Evolutionary conservation across 495 filamentous ascomycete genomes (phyloP).

Genomic region (Tuber aestivum): DNA sequence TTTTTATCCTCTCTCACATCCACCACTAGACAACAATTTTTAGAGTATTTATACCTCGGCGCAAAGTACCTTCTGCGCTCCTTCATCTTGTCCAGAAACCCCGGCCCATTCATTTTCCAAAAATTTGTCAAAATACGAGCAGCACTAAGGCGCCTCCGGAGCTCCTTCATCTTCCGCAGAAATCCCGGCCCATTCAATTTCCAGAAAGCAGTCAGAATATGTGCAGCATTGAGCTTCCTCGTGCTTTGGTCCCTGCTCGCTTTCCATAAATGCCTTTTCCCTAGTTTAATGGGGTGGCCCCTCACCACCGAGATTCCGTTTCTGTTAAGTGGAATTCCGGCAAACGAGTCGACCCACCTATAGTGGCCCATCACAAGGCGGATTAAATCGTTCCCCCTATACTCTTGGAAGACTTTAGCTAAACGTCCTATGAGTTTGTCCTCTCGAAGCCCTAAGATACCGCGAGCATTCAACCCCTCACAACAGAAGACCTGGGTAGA

Average conservation of each 20-base stretch:
- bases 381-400: conserved; percentile 1
- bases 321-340: background rate
- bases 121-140: no score
- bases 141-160: no score
- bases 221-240: background rate
- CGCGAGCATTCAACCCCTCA: background rate
- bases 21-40: conserved; percentile 8
- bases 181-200: no score
- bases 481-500: conserved; percentile 4
- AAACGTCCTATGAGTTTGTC: background rate
- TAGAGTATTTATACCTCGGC: background rate
- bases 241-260: background rate
- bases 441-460: background rate
- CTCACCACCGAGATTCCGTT: background rate
- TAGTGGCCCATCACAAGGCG: background rate
- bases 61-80: background rate
- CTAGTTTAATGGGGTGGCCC: background rate
- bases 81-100: no score
- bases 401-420: conserved; percentile 1
- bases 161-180: background rate
- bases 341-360: background rate
- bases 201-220: no score
- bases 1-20: conserved; percentile 4
- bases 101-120: no score
- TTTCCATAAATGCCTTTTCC: background rate